phyloP scores from a whole-genome alignment of 257 asterid species.

The Nicotiana knightiana region DNA sequence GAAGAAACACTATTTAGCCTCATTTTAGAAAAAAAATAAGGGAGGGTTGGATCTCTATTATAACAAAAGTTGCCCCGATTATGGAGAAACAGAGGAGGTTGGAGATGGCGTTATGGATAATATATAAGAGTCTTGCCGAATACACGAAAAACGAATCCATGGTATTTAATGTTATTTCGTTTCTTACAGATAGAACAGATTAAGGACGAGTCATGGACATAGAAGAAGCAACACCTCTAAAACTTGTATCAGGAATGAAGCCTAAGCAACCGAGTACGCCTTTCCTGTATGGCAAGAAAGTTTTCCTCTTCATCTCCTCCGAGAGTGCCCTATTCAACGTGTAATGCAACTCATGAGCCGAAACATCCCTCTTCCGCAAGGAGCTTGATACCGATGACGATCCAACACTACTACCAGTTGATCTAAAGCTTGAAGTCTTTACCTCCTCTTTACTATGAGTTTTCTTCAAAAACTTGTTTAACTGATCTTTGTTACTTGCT shows the following conservation, averaged over 20 bases:
- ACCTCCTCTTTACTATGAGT: constrained; percentile 26
- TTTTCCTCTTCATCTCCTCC: constrained; percentile 75
- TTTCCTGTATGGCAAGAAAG: constrained; percentile 71
- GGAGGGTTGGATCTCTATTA: too few relatives aligned
- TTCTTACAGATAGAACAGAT: not conserved
- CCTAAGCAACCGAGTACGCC: constrained; percentile 80
- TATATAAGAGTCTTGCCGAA: too few relatives aligned
- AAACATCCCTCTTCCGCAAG: constrained; percentile 38
- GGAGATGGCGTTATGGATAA: too few relatives aligned
- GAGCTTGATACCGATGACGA: constrained; percentile 37
- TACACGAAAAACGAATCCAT: too few relatives aligned
- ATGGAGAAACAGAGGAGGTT: too few relatives aligned
- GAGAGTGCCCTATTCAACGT: constrained; percentile 57
- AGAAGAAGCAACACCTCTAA: constrained; percentile 38
- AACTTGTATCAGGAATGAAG: constrained; percentile 34
- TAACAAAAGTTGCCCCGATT: too few relatives aligned
- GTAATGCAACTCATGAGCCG: constrained; percentile 90
- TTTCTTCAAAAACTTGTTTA: constrained; percentile 34
- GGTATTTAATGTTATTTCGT: too few relatives aligned
- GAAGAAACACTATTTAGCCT: too few relatives aligned
- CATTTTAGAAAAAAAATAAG: too few relatives aligned
- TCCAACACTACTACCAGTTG: constrained; percentile 47
- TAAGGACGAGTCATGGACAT: constrained; percentile 1
- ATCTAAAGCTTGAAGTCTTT: constrained; percentile 57
- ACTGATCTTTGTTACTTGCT: constrained; percentile 37